Base-by-base conservation (phyloP, 1,139 yeast genomes). In the Debaryomycetaceae sp. region DNA sequence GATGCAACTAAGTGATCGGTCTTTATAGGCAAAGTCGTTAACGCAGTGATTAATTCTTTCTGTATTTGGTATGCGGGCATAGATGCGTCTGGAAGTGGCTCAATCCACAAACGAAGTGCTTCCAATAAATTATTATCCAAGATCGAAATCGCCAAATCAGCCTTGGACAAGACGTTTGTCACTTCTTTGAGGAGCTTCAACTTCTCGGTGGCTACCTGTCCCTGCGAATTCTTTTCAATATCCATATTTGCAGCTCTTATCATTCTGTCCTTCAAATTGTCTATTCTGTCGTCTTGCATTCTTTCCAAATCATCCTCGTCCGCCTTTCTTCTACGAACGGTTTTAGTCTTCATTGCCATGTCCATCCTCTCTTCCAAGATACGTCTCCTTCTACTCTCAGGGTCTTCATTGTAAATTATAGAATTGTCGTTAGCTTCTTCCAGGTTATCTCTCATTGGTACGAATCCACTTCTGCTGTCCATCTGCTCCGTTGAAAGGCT, bases 71-170 rank as follows among this genome's bases (percentile, higher is more conserved):
- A 93, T 1, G 97, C 95, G 11, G 99, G 99, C 69, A 95, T 76
- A 6, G 97, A 89, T 39, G 96, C 96, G 72, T 95, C 99, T 1
- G 99, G 99, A 55, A 95, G 76, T 37, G 99, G 99, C 64, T 95
- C 99, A 48, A 95, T 76, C 99, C 99, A 95, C 62, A 89, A 84
- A 56, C 98, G 79, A 36, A 95, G 93, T 42, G 97, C 95, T 58
- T 93, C 97, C 52, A 95, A 75, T 57, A 95, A 69, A 65, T 95
- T 95, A 64, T 93, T 95, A 69, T 95, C 99, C 58, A 95, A 76
- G 45, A 95, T 88, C 13, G 97, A 87, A 59, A 91, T 97, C 33
- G 97, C 89, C 57, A 90, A 74, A 62, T 85, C 88, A 3, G 91
- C 90, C 68, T 90, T 86, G 36, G 89, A 76, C 56, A 95, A 70